Percentiles rank a stretch among this genome's conserved stretches.
phyloP scores from a whole-genome alignment of 73 alveolate species.

The Diophrys appendiculata region DNA sequence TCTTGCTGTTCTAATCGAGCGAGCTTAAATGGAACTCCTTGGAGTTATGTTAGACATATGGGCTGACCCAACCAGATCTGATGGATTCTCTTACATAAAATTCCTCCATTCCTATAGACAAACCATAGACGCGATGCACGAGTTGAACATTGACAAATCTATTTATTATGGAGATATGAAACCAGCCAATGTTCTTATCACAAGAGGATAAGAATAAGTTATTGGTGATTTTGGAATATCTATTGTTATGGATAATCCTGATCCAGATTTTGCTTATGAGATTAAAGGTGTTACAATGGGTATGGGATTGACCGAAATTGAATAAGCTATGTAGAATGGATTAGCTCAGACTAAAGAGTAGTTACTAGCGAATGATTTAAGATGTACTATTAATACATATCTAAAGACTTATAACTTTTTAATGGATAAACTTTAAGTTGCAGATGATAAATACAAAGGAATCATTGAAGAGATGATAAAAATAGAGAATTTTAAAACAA shows the following conservation, averaged over 20 bases:
- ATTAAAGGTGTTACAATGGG: not conserved
- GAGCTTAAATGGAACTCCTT: not conserved
- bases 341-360: not conserved
- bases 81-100: not conserved
- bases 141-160: no score
- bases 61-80: not conserved
- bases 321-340: not conserved
- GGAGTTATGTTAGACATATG: not conserved
- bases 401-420: not conserved
- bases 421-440: not conserved
- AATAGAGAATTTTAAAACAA: not conserved
- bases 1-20: not conserved
- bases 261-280: not conserved
- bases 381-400: not conserved
- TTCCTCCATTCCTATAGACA: not conserved
- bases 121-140: not conserved
- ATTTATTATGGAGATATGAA: not conserved
- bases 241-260: not conserved
- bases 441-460: not conserved
- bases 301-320: not conserved
- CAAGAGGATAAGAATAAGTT: not conserved
- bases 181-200: not conserved
- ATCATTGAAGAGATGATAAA: not conserved
- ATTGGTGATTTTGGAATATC: not conserved
- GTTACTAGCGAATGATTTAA: not conserved